Evolutionary conservation across 2,329 filamentous ascomycete species (phyloP), one percentile per base, ranked within the genome.

Genomic region (Phaeosphaeria sp.): DNA sequence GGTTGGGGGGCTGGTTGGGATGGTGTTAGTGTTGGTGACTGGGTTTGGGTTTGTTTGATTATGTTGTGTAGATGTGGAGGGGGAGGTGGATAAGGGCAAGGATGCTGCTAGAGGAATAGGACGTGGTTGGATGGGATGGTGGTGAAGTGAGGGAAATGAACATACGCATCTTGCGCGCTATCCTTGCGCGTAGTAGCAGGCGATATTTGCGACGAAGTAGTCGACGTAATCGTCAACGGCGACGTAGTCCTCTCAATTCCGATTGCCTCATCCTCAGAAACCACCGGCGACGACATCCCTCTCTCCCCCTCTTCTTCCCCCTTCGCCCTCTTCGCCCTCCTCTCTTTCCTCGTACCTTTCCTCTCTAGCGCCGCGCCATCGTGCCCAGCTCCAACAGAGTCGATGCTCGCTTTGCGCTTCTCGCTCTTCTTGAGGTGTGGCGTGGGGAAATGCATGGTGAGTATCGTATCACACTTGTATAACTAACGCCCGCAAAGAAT

Each of bases 381-480:
- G 13, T 33, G 11, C 3, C 27, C 43, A 15, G 15, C 21, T 15
- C n/a, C 43, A 6, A 21, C 30, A 6, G 51, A 53, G n/a, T 18
- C 27, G 13, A 48, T 15, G n/a, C 46, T 48, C 4, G 51, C 51
- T 21, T 53, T 53, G 43, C 51, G 43, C 21, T 53, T 53, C 20
- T 47, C 42, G 5, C 15, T 45, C 33, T 47, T 47, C 15, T 46
- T 39, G 18, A 47, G 18, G 18, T 36, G 49, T 2, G 49, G 40
- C 1, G 24, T 36, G 8, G 42, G 51, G 17, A 53, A 22, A 40
- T 47, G 51, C 51, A 53, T 53, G 30, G 27, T 53, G 43, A 6
- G 7, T n/a, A 30, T 51, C 18, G 43, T 44, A 30, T 30, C n/a
- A 18, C 11, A n/a, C 40, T 43, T 21, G 40, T 20, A 15, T 43